Percentiles rank a stretch among this genome's conserved stretches.
These are phyloP conservation scores for Gossypium australe DNA, from an alignment of 345 rosid genomes.

Conservation along the genomic window DNA sequence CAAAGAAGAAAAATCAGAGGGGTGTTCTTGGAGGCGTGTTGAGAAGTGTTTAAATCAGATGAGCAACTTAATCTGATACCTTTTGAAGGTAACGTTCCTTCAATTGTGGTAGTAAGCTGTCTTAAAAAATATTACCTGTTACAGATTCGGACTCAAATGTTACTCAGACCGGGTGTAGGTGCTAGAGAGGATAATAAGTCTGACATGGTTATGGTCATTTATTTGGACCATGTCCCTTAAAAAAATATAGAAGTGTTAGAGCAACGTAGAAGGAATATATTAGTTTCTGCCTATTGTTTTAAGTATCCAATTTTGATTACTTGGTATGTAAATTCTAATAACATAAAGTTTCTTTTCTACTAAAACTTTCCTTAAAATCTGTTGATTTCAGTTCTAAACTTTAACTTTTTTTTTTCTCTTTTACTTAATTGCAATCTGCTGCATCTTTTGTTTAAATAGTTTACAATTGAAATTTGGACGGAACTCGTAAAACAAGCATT, in stretches of 20 bases:
- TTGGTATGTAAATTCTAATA: not conserved
- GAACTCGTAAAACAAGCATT: not conserved
- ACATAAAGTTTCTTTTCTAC: not conserved
- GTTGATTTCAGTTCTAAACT: not conserved
- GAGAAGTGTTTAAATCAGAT: conserved; percentile 12
- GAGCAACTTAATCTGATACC: not conserved
- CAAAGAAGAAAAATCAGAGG: conserved; percentile 39
- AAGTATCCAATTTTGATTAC: not conserved
- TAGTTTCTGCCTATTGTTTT: not conserved
- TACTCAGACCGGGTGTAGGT: not conserved
- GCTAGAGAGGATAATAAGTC: not conserved
- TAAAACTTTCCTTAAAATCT: not conserved
- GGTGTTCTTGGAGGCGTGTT: conserved; percentile 39
- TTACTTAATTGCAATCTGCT: not conserved
- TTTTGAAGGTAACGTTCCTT: not conserved
- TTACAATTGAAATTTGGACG: not conserved
- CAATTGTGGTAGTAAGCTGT: not conserved
- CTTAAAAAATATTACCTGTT: not conserved
- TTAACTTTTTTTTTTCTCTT: not conserved
- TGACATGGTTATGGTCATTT: not conserved
- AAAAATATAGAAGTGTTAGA: not conserved
- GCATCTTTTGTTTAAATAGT: not conserved
- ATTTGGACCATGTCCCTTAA: not conserved
- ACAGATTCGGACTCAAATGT: not conserved
- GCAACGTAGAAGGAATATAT: not conserved